phyloP scores from a whole-genome alignment of 2,329 filamentous ascomycete species.

The Phoma sp. region DNA sequence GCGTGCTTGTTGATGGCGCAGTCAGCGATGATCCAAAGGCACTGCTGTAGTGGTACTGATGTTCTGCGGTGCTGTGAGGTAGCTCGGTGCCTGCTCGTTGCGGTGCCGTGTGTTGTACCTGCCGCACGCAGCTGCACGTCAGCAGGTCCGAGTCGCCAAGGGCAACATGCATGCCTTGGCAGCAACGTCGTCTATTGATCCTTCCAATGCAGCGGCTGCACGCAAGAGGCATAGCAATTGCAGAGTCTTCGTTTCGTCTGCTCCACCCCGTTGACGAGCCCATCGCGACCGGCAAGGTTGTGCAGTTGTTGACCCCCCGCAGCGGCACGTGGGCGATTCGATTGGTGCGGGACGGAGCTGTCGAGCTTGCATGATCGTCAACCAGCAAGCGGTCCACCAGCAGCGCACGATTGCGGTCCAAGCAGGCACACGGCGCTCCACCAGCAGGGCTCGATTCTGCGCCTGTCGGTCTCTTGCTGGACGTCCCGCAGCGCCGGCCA shows the following conservation, averaged over 20 bases:
- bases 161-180: conserved; percentile 9
- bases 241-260: background rate
- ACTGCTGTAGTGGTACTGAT: no score
- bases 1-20: conserved; percentile 47
- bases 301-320: conserved; percentile 11
- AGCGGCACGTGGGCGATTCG: conserved; percentile 26
- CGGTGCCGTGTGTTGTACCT: conserved; percentile 18
- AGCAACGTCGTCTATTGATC: conserved; percentile 1
- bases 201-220: background rate
- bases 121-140: conserved; percentile 7
- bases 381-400: conserved; percentile 22
- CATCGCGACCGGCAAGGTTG: background rate
- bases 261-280: background rate
- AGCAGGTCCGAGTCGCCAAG: conserved; percentile 16
- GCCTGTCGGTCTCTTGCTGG: conserved; percentile 14
- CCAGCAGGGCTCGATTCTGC: conserved; percentile 9
- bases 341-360: conserved; percentile 25
- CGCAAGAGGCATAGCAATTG: background rate
- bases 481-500: conserved; percentile 8
- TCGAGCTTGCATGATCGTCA: conserved; percentile 20
- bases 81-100: no score
- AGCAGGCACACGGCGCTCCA: no score
- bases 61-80: no score
- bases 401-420: conserved; percentile 15
- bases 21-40: conserved; percentile 38